Base-by-base conservation (phyloP, 495 filamentous ascomycete species). In the Neurospora sp. region DNA sequence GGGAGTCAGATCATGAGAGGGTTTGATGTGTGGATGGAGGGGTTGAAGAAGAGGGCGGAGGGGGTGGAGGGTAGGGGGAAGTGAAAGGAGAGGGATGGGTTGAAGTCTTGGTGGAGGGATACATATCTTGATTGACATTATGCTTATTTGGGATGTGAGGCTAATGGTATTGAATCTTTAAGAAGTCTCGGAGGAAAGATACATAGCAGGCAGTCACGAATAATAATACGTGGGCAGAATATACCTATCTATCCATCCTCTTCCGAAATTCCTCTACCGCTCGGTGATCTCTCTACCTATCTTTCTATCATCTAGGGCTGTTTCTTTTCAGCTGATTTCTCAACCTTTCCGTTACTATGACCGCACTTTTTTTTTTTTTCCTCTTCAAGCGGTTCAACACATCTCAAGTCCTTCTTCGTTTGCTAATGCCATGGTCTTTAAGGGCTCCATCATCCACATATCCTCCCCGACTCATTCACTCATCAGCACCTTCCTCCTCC, bases 21-120 rank as follows among this genome's bases (percentile, higher is more conserved):
- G 39, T 82, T 82, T 73, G 75, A 70, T 38, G 73, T 44, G 37
- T 82, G 81, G 81, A 77, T 72, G 76, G 75, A 71, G 40, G 81
- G 76, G 42, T 40, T 84, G 74, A 79, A 77, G 79, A 65, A 61
- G 76, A 20, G 45, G 44, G 81, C 73, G 7, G 82, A 81, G 75
- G 72, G 70, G 74, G 0, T 35, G 41, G n/a, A 53, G 5, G 38
- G 69, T 10, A 22, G 71, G 37, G 18, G 18, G 16, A 44, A 69
- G 22, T 0, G 42, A 9, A 9, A 45, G 7, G 18, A 44, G 42
- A 44, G 18, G 8, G 42, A 9, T 44, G 18, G 18, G 1, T 44
- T 45, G 42, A 45, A 9, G 18, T n/a, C 42, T 44, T n/a, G 9
- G 18, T 45, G 18, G 42, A 44, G 42, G 42, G 42, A 44, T 44